Evolutionary conservation across 2,329 filamentous ascomycete species (phyloP), one percentile per base, ranked within the genome.

Genomic region (Fusarium lateritium): DNA sequence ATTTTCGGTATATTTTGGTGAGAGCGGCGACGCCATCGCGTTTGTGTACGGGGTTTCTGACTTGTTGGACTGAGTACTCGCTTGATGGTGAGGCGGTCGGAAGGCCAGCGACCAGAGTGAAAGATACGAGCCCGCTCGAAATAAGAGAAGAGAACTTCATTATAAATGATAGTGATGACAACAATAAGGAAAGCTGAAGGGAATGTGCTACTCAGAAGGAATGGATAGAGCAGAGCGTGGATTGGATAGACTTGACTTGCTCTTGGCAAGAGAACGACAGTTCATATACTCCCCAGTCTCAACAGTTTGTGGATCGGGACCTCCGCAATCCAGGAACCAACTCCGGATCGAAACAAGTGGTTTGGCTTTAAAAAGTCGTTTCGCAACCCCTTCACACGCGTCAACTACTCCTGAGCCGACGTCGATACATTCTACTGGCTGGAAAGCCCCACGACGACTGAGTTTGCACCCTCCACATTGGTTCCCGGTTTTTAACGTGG

Each of bases 1-100:
- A 82, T 70, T 83, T 83, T 62, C 61, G 67, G 70, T 82, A 80
- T 19, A 76, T 73, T 49, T 76, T 73, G 10, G 51, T 52, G 1
- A 82, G 72, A 8, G 79, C 78, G 6, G 76, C 55, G 0, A 79
- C 74, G 7, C 80, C 81, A 44, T 75, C 76, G 45, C 72, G 76
- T 21, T 75, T 75, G 56, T 77, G 79, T 34, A 76, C 67, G 15
- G 73, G 55, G 69, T 82, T 82, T 65, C 72, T 77, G 51, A 81
- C 76, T 69, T 82, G 80, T 44, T 76, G 62, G 50, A 82, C 65
- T 17, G 76, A 77, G n/a, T 52, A 52, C 21, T 62, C 24, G 14
- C 4, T 36, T 13, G 36, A 14, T 9, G 55, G n/a, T 40, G 24
- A 17, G 22, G 43, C 10, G 31, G 60, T 55, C 15, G 65, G 65